phyloP scores from a whole-genome alignment of 352 stramenopile species.

The Globisporangium viniferum region DNA sequence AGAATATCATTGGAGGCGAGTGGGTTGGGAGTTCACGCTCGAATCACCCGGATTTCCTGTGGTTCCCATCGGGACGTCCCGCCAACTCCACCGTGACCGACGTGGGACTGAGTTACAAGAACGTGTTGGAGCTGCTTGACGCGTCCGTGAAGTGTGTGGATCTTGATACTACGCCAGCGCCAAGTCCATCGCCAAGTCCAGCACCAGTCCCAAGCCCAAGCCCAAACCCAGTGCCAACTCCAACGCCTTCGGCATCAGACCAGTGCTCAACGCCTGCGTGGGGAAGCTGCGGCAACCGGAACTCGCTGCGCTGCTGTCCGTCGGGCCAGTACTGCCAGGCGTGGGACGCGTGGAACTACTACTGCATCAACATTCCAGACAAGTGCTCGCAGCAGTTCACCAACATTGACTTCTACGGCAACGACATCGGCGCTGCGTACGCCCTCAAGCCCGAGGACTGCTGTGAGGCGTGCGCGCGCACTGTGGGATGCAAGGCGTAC shows the following conservation, averaged over 20 bases:
- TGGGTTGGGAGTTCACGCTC: conserved; percentile 7
- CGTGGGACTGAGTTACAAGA: conserved; percentile 35
- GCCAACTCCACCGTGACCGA: conserved; percentile 29
- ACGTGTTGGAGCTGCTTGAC: conserved; percentile 33
- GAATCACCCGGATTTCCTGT: conserved; percentile 19
- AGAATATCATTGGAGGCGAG: conserved; percentile 18
- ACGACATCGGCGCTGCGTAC: conserved; percentile 33
- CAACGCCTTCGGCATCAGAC: conserved; percentile 10
- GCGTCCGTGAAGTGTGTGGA: conserved; percentile 6
- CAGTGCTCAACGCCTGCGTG: background rate
- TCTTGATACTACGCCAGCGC: background rate
- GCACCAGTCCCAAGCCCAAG: too few relatives aligned
- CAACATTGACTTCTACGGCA: conserved; percentile 37
- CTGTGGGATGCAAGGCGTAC: conserved; percentile 28
- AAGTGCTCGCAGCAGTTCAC: conserved; percentile 35
- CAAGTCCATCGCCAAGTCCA: too few relatives aligned
- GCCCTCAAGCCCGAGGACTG: conserved; percentile 22
- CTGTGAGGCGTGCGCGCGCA: conserved; percentile 25
- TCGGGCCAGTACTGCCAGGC: conserved; percentile 41
- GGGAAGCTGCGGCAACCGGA: conserved; percentile 19
- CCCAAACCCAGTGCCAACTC: background rate
- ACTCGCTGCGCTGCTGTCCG: conserved; percentile 27
- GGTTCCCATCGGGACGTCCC: conserved; percentile 13
- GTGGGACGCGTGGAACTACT: conserved; percentile 40
- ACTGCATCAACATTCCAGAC: conserved; percentile 32